Evolutionary conservation across 148 eudicot species (phyloP), one percentile per base, ranked within the genome.

Genomic region (Heliosperma pusillum): DNA sequence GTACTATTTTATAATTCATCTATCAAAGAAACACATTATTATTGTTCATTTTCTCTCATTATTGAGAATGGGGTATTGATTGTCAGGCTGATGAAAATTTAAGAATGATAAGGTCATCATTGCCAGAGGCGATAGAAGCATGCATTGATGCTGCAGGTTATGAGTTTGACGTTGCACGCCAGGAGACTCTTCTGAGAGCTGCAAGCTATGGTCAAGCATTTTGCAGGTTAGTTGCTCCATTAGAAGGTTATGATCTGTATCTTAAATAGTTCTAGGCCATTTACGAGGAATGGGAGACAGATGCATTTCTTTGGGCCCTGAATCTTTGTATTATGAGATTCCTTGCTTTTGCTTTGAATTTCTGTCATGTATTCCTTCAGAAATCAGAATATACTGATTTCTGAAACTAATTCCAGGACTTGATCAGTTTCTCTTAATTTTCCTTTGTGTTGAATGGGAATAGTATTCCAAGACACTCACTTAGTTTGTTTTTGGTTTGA

Each of bases 201-300:
- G 97, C 96, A 55, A 95, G 99, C 88, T 95, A 95, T 77, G 99
- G 99, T 72, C 97, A 92, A 85, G 93, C 97, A 22, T 95, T 95
- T 84, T 92, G 92, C 89, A 88, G 97, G 99, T 95, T 76, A 78
- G 95, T 81, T 78, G 40, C 52, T 11, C 68, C 44, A 19, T 50
- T 52, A 2, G 45, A 17, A 73, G 40, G 21, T 81, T 50, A 10
- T 60, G 15, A 13, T n/a, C 9, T 25, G 29, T 1, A 17, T 53
- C 16, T 74, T 12, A 26, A 52, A 70, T 77, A 69, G 45, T 59
- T 61, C n/a, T 20, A 7, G 13, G 24, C 11, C 27, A 9, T 36
- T 36, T 1, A 0, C 10, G 42, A 36, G 42, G 42, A 36, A 36
- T 8, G 42, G 10, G 42, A 36, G 42, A 10, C 42, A 7, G 0